phyloP scores from a whole-genome alignment of 148 eudicot species.

The Mesembryanthemum crystallinum region DNA sequence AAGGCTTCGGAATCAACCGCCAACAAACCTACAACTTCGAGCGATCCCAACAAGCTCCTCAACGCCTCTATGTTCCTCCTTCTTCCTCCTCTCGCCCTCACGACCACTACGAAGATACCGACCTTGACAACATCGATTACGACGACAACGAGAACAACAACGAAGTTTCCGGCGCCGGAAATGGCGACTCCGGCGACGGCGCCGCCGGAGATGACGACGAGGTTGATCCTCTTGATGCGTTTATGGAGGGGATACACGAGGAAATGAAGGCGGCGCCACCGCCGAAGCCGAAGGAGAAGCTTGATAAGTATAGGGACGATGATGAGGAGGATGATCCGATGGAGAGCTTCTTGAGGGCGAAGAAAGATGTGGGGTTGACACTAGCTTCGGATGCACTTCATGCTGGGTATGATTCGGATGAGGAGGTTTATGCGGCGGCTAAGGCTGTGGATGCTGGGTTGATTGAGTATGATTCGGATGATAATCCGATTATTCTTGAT shows the following conservation, averaged over 20 bases:
- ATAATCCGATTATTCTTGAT: constrained; percentile 80
- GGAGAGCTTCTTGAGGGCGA: constrained; percentile 80
- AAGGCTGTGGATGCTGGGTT: constrained; percentile 95
- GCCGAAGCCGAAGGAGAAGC: constrained; percentile 63
- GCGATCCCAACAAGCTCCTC: constrained; percentile 55
- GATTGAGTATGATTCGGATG: constrained; percentile 91
- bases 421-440: constrained; percentile 99
- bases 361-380: constrained; percentile 82
- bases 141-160: constrained; percentile 29
- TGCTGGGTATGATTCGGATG: constrained; percentile 91
- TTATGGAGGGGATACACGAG: constrained; percentile 92
- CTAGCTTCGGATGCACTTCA: constrained; percentile 76
- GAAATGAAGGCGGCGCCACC: constrained; percentile 74
- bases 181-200: constrained; percentile 13
- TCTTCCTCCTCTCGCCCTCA: constrained; percentile 59
- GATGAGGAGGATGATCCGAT: constrained; percentile 88
- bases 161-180: neutral
- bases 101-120: constrained; percentile 88
- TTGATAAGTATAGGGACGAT: constrained; percentile 74
- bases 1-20: constrained; percentile 88
- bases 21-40: constrained; percentile 84
- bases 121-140: constrained; percentile 85
- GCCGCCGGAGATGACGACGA: constrained; percentile 75
- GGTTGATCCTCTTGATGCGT: constrained; percentile 90
- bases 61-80: constrained; percentile 69